Evolutionary conservation across 2,329 filamentous ascomycete species (phyloP).

Genomic region (Paraconiothyrium sp.): DNA sequence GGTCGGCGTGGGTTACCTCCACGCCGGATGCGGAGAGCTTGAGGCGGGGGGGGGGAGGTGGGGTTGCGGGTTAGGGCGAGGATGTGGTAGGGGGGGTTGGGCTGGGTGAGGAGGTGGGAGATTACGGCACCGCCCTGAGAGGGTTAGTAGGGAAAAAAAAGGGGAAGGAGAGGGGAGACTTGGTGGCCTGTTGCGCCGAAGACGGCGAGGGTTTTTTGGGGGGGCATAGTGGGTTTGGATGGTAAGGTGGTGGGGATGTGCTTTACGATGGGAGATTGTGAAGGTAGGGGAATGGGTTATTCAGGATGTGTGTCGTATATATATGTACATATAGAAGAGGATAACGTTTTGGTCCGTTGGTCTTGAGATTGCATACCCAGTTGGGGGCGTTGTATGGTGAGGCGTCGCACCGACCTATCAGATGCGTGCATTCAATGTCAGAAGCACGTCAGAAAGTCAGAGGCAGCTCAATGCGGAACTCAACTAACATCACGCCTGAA

Average conservation of each 20-base stretch:
- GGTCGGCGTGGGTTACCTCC: not conserved
- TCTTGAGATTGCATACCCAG: no score
- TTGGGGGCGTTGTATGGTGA: no score
- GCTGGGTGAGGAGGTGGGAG: not conserved
- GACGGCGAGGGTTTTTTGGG: not conserved
- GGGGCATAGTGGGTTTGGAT: not conserved
- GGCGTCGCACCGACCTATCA: not conserved
- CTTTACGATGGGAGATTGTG: not conserved
- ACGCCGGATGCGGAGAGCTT: not conserved
- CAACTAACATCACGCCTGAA: not conserved
- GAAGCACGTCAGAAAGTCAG: slow-evolving; percentile 3
- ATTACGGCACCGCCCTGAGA: slow-evolving; percentile 1
- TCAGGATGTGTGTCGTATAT: no score
- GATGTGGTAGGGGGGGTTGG: not conserved
- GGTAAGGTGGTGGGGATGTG: not conserved
- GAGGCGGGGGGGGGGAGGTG: not conserved
- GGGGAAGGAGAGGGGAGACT: not conserved
- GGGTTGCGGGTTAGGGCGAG: slow-evolving; percentile 1
- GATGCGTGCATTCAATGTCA: not conserved
- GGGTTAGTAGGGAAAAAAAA: not conserved
- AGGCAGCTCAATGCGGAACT: not conserved
- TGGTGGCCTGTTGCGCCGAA: slow-evolving; percentile 6
- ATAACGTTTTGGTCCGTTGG: no score
- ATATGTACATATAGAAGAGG: no score
- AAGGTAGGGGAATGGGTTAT: not conserved